phyloP scores from a whole-genome alignment of 208 protist species.

The Acanthamoeba triangularis region DNA sequence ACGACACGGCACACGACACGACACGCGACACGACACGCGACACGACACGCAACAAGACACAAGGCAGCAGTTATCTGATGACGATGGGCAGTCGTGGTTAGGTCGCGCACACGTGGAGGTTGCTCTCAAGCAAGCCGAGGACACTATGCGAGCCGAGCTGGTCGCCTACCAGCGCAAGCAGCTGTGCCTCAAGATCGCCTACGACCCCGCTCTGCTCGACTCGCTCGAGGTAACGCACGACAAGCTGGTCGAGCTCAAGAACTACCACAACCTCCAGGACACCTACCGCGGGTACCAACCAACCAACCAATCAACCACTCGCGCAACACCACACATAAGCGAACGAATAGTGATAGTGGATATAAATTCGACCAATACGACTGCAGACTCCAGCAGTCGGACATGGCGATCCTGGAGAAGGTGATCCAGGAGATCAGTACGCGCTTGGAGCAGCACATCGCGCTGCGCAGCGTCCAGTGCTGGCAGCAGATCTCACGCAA shows the following conservation, averaged over 20 bases:
- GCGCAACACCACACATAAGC: too few species aligned
- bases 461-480: background rate
- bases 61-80: too few species aligned
- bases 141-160: background rate
- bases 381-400: background rate
- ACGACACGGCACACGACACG: too few species aligned
- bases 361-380: too few species aligned
- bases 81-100: background rate
- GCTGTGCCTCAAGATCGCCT: background rate
- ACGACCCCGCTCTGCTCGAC: background rate
- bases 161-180: background rate
- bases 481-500: background rate
- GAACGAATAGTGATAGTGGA: too few species aligned
- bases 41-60: too few species aligned
- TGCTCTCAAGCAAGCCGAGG: background rate
- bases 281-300: background rate
- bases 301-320: too few species aligned
- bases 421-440: background rate
- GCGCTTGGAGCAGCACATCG: background rate
- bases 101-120: background rate
- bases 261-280: background rate
- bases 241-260: background rate
- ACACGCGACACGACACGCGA: too few species aligned
- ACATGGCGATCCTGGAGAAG: background rate
- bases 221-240: background rate